Base-by-base conservation (phyloP, 345 rosid genomes). In the Eucalyptus tenuipes region DNA sequence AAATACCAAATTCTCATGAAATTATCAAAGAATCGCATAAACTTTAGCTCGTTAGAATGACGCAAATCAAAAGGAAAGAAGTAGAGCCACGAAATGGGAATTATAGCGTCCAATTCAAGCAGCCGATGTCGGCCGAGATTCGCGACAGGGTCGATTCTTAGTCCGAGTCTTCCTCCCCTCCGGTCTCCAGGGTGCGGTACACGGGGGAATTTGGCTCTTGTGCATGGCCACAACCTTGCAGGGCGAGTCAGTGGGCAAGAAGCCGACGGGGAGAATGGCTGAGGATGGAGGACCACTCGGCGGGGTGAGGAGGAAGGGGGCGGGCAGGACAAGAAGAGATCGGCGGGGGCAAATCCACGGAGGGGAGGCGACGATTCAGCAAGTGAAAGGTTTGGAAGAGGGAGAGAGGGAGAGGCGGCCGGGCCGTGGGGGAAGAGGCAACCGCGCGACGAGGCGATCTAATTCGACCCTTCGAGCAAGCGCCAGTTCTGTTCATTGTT, bases 221-320 rank as follows among this genome's bases (percentile, higher is more conserved):
- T 71, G 20, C 14, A 71, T 71, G 1, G 82, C 14, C 82, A 71
- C 45, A 71, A 71, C 82, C 82, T 18, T 20, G 82, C 15, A 37
- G 45, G 45, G 5, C 45, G 7, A 71, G 81, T 71, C 25, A 5
- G 81, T 5, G 45, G 81, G 7, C 25, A 37, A 18, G 45, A 14
- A 68, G 80, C 55, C 45, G 45, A 33, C 1, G 45, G 81, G 81
- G 45, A 71, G 82, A 20, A 18, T 18, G 45, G 27, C 44, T 5
- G 45, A 37, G 82, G 27, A 75, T 37, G 82, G 45, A 75, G 82
- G 45, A 37, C 81, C 81, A 68, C 13, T 17, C 6, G 44, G 80
- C 0, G 25, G 2, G 0, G 7, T 33, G 80, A 33, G 24, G 80
- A 68, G 80, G 40, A 8, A 17, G 13, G 15, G 8, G 47, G 27